A percentile compares a stretch with the other conserved stretches of the same genome.
Evolutionary conservation across 257 asterid species (phyloP).

Genomic region (Leptodermis oblonga): DNA sequence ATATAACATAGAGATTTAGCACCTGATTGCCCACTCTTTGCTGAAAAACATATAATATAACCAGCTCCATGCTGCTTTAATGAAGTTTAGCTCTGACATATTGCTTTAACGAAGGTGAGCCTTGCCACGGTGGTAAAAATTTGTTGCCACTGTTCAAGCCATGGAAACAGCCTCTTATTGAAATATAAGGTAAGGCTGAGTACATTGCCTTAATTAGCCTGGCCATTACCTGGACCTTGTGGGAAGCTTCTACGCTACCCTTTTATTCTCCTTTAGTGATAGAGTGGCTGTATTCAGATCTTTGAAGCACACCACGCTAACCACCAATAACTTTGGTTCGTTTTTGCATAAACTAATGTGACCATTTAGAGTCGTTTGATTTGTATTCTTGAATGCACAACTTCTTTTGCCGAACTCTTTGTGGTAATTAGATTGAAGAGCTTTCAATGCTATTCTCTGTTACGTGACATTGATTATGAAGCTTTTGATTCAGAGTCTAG

Average conservation of each 20-base stretch:
- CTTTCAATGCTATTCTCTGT: background rate
- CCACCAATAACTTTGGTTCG: background rate
- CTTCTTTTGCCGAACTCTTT: background rate
- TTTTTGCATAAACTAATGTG: background rate
- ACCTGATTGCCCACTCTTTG: background rate
- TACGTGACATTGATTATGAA: slow-evolving; percentile 17
- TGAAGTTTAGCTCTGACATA: background rate
- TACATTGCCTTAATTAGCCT: too few species aligned
- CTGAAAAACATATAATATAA: background rate
- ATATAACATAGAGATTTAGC: background rate
- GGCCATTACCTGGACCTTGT: too few species aligned
- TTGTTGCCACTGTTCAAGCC: too few species aligned
- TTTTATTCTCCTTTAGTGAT: background rate
- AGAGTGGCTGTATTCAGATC: background rate
- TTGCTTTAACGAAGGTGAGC: too few species aligned
- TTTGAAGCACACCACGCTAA: background rate
- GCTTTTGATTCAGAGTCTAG: slow-evolving; percentile 44
- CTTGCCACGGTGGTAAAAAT: too few species aligned
- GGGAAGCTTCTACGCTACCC: too few species aligned
- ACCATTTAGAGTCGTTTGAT: background rate
- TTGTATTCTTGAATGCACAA: background rate
- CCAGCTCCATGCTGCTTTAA: background rate
- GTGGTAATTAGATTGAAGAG: background rate
- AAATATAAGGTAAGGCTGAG: too few species aligned
- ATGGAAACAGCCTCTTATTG: too few species aligned